phyloP scores from a whole-genome alignment of 306 rosid genomes.

The Potentilla sterilis region DNA sequence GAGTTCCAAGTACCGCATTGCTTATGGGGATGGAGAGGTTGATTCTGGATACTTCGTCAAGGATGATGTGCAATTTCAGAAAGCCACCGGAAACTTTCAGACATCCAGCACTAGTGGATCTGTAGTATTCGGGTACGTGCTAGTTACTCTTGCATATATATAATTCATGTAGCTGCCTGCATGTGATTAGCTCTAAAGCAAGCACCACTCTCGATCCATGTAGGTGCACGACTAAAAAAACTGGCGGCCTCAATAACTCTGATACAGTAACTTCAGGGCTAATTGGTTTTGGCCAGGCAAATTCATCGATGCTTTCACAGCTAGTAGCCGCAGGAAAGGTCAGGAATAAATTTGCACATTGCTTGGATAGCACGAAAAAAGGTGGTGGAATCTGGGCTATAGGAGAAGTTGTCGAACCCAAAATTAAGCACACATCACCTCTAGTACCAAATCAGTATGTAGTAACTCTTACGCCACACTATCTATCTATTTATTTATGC shows the following conservation, averaged over 20 bases:
- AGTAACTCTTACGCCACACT: background rate
- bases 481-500: background rate
- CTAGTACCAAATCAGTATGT: slow-evolving; percentile 64
- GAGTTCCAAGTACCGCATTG: slow-evolving; percentile 59
- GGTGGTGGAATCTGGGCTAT: slow-evolving; percentile 95
- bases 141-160: slow-evolving; percentile 5
- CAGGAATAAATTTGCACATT: slow-evolving; percentile 77
- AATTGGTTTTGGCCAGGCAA: slow-evolving; percentile 93
- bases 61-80: slow-evolving; percentile 56
- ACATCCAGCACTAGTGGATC: slow-evolving; percentile 40
- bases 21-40: slow-evolving; percentile 85
- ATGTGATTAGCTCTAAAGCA: background rate
- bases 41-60: slow-evolving; percentile 69
- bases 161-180: too few relatives aligned
- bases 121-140: slow-evolving; percentile 73
- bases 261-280: slow-evolving; percentile 71
- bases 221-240: slow-evolving; percentile 75
- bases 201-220: background rate
- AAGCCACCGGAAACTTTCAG: slow-evolving; percentile 44
- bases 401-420: slow-evolving; percentile 82
- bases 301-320: slow-evolving; percentile 85
- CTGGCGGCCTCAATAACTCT: slow-evolving; percentile 53
- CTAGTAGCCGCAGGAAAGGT: slow-evolving; percentile 78
- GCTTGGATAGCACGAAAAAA: slow-evolving; percentile 54
- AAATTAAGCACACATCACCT: slow-evolving; percentile 46